Base-by-base conservation (phyloP, 2,329 filamentous ascomycete genomes). In the Zasmidium citrigriseum region DNA sequence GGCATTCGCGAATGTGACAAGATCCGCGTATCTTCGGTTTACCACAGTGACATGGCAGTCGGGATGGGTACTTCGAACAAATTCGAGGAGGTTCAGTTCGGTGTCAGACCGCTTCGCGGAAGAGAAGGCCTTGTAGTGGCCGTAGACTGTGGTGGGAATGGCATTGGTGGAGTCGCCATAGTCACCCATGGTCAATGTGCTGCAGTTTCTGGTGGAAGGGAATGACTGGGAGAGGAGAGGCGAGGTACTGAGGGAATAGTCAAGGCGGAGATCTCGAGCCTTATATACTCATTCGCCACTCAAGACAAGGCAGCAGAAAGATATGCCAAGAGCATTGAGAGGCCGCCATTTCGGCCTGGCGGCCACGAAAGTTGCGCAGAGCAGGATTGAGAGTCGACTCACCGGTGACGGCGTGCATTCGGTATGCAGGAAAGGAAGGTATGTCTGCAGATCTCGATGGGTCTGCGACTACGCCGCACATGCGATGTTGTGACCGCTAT, bases 1-100 rank as follows among this genome's bases (percentile, higher is more conserved):
- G n/a, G 76, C 73, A 12, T 68, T 65, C 45, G 77, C 76, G 61
- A 74, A 78, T 14, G 64, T 68, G 54, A 78, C 68, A 18, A 78
- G 73, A 55, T 75, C 56, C 12, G 41, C 62, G 18, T 55, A 27
- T 20, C 24, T 12, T 11, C 16, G 23, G 14, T 38, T 22, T 14
- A 64, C 54, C 2, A 48, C 18, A 5, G 59, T 64, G 20, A 64
- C 54, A 24, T 64, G 57, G 24, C 59, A 50, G 29, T 49, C 52
- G n/a, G 57, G 59, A 21, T 58, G 52, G 18, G 54, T 44, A 1
- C 41, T 46, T 5, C 59, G 48, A 16, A 64, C 29, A 16, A 55
- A 54, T 22, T 64, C 62, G 41, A 59, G 41, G 21, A 57, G 49
- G 23, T 54, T 50, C 2, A 64, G 54, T 29, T 62, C 62, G 10